Base-by-base conservation (phyloP, 768 basidiomycete species). In the Trametes cingulata region DNA sequence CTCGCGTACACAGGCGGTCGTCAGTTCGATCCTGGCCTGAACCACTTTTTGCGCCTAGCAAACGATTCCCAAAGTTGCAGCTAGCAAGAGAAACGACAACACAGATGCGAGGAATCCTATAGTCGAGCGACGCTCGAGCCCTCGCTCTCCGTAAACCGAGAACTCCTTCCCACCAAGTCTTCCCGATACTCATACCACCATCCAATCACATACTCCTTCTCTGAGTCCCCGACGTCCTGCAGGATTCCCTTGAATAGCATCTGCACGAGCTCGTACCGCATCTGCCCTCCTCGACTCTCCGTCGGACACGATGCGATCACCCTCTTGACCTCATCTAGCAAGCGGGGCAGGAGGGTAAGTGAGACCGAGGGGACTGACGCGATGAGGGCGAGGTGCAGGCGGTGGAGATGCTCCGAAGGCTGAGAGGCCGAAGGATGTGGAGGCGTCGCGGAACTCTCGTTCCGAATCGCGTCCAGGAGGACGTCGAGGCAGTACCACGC, bases 401-500 rank as follows among this genome's bases (percentile, higher is more conserved):
- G 81, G 65, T 89, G 84, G 45, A 66, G 67, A 29, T 72, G 70
- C 43, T 70, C 71, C 29, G 60, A 52, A 20, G 68, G 62, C 17
- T 59, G 14, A 43, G 63, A 3, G 53, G 6, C 17, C 52, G 19
- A 6, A n/a, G 52, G 46, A 22, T 47, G 49, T 22, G 8, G 35
- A n/a, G 14, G 15, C 5, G 46, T 4, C 14, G 46, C 19, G 24
- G 52, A 40, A 46, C 39, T 19, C 36, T 60, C 20, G 13, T 27
- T 51, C 1, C 73, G 71, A 43, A 88, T 82, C 10, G 76, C 74
- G 39, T 75, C 73, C 15, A 89, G 69, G 27, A 91, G 75, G 35
- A 78, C 68, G 51, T 81, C 80, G 58, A 93, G 74, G 73, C 86
- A 90, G 67, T 86, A 81, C 84, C 87, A 88, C 3, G 85, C 84